These are phyloP conservation scores for Rhodamnia argentea DNA, from an alignment of 345 rosid genomes.

Conservation along the genomic window DNA sequence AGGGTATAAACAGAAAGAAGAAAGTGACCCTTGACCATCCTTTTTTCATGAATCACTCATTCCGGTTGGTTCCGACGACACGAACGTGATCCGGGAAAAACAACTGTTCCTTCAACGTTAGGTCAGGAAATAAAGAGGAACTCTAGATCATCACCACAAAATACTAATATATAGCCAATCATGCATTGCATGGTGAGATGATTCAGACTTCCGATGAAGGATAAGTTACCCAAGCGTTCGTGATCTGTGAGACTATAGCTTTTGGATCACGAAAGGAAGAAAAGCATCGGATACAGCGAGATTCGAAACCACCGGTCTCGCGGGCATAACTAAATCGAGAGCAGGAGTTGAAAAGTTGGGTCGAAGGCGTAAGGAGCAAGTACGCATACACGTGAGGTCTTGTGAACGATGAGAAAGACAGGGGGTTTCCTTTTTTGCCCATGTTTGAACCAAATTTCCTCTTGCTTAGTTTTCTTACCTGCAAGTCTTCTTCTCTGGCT, in stretches of 20 bases:
- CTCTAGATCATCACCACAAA: not conserved
- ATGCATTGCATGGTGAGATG: not conserved
- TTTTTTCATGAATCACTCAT: not conserved
- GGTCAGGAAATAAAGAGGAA: not conserved
- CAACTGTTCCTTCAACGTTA: not conserved
- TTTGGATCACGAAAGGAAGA: not conserved
- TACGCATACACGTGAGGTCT: not conserved
- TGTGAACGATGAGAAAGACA: not conserved
- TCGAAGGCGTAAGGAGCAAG: not conserved
- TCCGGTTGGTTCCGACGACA: not conserved
- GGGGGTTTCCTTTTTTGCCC: not conserved
- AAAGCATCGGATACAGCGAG: not conserved
- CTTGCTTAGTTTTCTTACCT: slow-evolving; percentile 2
- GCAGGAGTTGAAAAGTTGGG: not conserved
- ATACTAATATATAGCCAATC: not conserved
- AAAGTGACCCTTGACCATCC: not conserved
- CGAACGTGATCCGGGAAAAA: not conserved
- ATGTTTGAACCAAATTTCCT: not conserved
- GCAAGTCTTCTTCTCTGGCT: not conserved
- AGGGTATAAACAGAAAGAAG: not conserved
- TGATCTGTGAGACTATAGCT: not conserved
- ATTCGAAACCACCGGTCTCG: not conserved
- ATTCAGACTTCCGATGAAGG: not conserved
- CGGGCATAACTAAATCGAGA: not conserved
- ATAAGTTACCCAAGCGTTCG: not conserved